Percentiles rank a stretch among this genome's conserved stretches.
Evolutionary conservation across 176 grass and related monocot genomes (phyloP).

Genomic region (Thalia dealbata): DNA sequence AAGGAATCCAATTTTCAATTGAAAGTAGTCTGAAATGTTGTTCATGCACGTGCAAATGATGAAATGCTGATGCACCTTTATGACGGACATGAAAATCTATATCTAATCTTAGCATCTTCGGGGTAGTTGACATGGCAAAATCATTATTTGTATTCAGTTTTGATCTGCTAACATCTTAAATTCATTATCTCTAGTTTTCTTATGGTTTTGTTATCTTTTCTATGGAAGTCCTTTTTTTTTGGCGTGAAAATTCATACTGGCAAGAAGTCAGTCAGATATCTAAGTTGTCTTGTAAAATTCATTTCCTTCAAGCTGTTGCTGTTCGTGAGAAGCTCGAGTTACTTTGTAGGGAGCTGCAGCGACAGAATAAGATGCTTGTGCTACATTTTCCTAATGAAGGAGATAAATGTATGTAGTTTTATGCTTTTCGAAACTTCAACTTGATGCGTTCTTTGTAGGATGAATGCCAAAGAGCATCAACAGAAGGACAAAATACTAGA

Average conservation of each 20-base stretch:
- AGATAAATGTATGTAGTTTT: constrained; percentile 7
- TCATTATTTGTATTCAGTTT: background rate
- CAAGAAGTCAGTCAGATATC: constrained; percentile 18
- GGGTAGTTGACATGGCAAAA: background rate
- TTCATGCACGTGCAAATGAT: too few species aligned
- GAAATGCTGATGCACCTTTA: too few species aligned
- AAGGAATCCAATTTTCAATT: too few species aligned
- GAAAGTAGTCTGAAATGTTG: too few species aligned
- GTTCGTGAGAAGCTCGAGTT: constrained; percentile 84
- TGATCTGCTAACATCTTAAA: background rate
- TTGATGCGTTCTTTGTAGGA: constrained; percentile 41
- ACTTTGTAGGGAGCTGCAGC: constrained; percentile 87
- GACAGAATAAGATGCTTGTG: constrained; percentile 94
- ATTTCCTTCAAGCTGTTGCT: constrained; percentile 52
- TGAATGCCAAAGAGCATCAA: constrained; percentile 74
- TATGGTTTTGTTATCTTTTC: background rate
- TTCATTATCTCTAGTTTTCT: background rate
- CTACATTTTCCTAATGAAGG: constrained; percentile 26
- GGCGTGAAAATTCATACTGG: background rate
- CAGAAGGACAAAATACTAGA: constrained; percentile 79
- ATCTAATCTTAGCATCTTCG: too few species aligned
- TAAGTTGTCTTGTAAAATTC: constrained; percentile 1
- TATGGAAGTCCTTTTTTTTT: background rate
- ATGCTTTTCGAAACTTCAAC: background rate
- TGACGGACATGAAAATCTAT: too few species aligned